These are phyloP conservation scores for Lipomyces yarrowii DNA, from an alignment of 1,139 yeast species.

Conservation along the genomic window DNA sequence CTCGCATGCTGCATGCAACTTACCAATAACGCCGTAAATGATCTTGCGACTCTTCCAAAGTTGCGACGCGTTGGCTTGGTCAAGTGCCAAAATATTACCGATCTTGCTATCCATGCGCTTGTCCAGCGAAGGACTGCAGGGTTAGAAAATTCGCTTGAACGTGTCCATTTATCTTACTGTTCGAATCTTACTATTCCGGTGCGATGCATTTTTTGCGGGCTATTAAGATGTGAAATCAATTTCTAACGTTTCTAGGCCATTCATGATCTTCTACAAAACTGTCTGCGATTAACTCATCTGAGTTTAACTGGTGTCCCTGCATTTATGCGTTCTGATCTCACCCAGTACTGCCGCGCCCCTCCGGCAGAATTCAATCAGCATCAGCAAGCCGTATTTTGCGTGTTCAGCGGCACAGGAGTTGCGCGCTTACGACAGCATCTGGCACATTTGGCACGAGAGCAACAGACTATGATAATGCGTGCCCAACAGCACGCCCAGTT, in stretches of 20 bases:
- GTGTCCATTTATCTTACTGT: constrained; percentile 93
- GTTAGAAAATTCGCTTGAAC: constrained; percentile 74
- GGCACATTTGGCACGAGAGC: constrained; percentile 40
- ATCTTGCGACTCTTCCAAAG: constrained; percentile 74
- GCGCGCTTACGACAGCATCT: constrained; percentile 66
- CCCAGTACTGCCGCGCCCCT: constrained; percentile 89
- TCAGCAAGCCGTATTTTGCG: constrained; percentile 87
- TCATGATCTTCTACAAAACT: constrained; percentile 65
- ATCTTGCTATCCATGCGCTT: constrained; percentile 77
- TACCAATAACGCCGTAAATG: constrained; percentile 81
- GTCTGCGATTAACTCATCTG: constrained; percentile 88
- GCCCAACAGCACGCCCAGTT: constrained; percentile 17
- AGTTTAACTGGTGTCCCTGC: constrained; percentile 89
- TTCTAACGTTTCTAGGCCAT: constrained; percentile 38
- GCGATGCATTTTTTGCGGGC: constrained; percentile 3
- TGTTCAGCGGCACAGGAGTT: constrained; percentile 91
- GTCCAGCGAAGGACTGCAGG: constrained; percentile 71
- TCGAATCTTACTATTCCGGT: constrained; percentile 60
- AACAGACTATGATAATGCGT: constrained; percentile 15
- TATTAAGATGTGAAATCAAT: neutral
- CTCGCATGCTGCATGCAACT: constrained; percentile 91
- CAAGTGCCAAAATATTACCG: constrained; percentile 86
- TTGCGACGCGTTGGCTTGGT: constrained; percentile 91
- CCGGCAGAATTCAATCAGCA: constrained; percentile 90
- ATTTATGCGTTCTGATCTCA: constrained; percentile 81